Percentiles rank a stretch among this genome's conserved stretches.
Conservation (phyloP, 164 flowering plant genomes). For the Liquidambar formosana region DNA sequence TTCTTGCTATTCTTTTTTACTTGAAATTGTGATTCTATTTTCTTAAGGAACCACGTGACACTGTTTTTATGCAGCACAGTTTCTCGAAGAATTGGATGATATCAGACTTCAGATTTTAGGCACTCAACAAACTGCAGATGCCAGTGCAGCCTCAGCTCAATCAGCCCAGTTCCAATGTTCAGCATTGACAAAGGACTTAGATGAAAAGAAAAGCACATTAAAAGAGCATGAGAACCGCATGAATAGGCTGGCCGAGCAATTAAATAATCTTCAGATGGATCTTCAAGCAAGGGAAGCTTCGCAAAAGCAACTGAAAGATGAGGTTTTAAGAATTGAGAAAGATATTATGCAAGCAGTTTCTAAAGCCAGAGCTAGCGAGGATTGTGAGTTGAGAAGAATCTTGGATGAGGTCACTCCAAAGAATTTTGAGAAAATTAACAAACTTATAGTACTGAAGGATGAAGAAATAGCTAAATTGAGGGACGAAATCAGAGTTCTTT, state of each 20-base stretch:
- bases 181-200: constrained; percentile 60
- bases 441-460: constrained; percentile 67
- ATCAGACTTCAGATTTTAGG: constrained; percentile 57
- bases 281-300: constrained; percentile 77
- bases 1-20: no score
- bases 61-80: constrained; percentile 37
- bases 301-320: constrained; percentile 83
- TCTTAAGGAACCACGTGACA: no score
- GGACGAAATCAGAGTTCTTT: constrained; percentile 81
- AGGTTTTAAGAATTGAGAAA: constrained; percentile 71
- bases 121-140: constrained; percentile 71
- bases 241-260: constrained; percentile 67
- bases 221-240: constrained; percentile 79
- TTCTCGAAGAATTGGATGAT: constrained; percentile 62
- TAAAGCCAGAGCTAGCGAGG: constrained; percentile 61
- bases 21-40: no score
- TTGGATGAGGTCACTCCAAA: constrained; percentile 78
- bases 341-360: constrained; percentile 55
- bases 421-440: constrained; percentile 74
- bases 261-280: constrained; percentile 73
- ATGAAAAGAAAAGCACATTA: constrained; percentile 60
- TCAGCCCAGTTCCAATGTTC: constrained; percentile 73
- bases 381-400: constrained; percentile 62
- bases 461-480: constrained; percentile 77
- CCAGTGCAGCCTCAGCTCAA: constrained; percentile 75